Evolutionary conservation across 208 protist genomes (phyloP), one percentile per base, ranked within the genome.

Genomic region (Acanthamoeba castellanii): DNA sequence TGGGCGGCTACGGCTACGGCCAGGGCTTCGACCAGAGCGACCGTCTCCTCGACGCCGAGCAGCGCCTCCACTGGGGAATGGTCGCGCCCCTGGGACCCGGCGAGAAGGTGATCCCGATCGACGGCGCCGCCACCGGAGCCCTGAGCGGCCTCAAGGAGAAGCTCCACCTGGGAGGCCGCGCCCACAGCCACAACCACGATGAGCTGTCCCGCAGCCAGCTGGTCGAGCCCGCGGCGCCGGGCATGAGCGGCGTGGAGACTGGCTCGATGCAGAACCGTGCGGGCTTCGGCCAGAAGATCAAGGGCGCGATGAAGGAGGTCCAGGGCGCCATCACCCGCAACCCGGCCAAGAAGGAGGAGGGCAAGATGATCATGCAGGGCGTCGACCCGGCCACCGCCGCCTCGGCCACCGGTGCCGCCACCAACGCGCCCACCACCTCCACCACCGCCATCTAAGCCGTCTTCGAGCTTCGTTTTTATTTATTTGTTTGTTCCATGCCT

Each of bases 241-340:
- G 37, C 37, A 13, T 81, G 25, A n/a, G 34, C 30, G 72, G 72
- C 72, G 20, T 32, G 7, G 72, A 81, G 72, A 81, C 72, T 20
- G 18, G 20, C 11, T 50, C 72, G 72, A 37, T 81, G 72, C 72
- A 81, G 42, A 81, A 81, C 72, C 6, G 27, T 20, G 72, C 72
- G 7, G 42, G 37, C 37, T 52, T 81, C 18, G 72, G 72, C 42
- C 72, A 81, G 72, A 81, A 81, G 72, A 81, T 81, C 72, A 81
- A 81, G 72, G 72, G 72, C 72, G 72, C 72, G 34, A n/a, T 81
- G 11, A 81, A 81, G 72, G 72, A 81, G 72, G 72, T 81, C 37
- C 72, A 81, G 72, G 72, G 72, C 42, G 22, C 34, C 34, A 8
- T 81, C 72, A 81, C 72, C 18, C 72, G 72, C 72, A 81, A 81